Conservation (phyloP, 1,284 basidiomycete genomes). For the Ceratobasidium sp. region DNA sequence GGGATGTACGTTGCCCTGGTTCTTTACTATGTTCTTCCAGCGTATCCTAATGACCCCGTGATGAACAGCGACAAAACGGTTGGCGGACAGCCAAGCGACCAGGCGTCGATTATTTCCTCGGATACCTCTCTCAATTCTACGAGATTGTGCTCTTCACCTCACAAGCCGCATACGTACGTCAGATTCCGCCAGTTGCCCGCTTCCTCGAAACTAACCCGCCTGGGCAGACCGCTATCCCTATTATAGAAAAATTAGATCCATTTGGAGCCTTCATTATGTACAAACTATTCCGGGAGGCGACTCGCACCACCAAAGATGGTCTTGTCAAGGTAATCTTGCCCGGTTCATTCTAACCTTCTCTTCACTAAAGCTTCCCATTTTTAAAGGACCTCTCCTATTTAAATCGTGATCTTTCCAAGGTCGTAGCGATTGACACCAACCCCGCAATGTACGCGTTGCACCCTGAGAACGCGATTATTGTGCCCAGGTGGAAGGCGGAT, state of each 20-base stretch:
- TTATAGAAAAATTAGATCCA: conserved; percentile 95
- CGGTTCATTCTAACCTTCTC: conserved; percentile 9
- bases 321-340: conserved; percentile 77
- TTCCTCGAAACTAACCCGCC: conserved; percentile 16
- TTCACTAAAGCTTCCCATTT: conserved; percentile 19
- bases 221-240: conserved; percentile 84
- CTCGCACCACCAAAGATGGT: conserved; percentile 81
- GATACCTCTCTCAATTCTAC: conserved; percentile 96
- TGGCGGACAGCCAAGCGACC: conserved; percentile 96
- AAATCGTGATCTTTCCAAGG: conserved; percentile 93
- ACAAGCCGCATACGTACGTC: conserved; percentile 88
- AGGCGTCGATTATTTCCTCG: conserved; percentile 97
- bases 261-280: conserved; percentile 92
- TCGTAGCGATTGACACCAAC: conserved; percentile 89
- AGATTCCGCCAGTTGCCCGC: conserved; percentile 1
- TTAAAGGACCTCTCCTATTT: conserved; percentile 88
- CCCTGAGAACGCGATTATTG: conserved; percentile 89
- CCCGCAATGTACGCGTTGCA: conserved; percentile 83
- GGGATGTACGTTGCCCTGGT: conserved; percentile 80
- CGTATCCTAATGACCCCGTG: conserved; percentile 31
- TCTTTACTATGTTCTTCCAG: neutral
- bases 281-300: conserved; percentile 91
- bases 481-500: conserved; percentile 91
- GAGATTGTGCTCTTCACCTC: conserved; percentile 97
- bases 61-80: conserved; percentile 78